These are phyloP conservation scores for Xylaria sp. DNA, from an alignment of 2,329 filamentous ascomycete species.

Conservation along the genomic window DNA sequence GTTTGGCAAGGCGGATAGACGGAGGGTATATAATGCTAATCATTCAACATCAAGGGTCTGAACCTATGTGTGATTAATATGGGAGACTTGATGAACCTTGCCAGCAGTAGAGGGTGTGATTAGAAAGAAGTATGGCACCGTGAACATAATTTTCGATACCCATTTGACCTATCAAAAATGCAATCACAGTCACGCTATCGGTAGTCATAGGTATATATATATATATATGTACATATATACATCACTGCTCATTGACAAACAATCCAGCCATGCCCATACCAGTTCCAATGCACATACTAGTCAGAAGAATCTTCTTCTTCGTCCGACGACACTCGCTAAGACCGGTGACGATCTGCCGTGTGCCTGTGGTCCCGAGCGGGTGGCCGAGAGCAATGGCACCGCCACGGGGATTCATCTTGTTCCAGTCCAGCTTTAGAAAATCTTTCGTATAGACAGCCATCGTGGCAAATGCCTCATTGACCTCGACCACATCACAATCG, in stretches of 20 bases:
- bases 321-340: conserved; percentile 84
- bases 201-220: conserved; percentile 11
- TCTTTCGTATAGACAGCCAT: conserved; percentile 96
- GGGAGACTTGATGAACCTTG: not conserved
- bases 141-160: not conserved
- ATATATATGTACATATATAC: conserved; percentile 26
- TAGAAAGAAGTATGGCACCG: not conserved
- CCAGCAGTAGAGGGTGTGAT: not conserved
- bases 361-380: conserved; percentile 81
- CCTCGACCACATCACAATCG: conserved; percentile 89
- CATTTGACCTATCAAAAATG: not conserved
- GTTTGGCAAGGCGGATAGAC: conserved; percentile 25
- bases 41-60: not conserved
- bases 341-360: conserved; percentile 87
- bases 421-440: conserved; percentile 74
- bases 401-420: conserved; percentile 84
- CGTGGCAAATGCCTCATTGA: conserved; percentile 98
- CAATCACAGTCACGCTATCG: not conserved
- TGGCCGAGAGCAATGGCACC: conserved; percentile 87
- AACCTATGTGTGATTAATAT: not conserved
- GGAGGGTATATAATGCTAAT: conserved; percentile 15
- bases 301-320: conserved; percentile 91
- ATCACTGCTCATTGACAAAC: conserved; percentile 69
- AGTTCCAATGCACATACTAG: conserved; percentile 86
- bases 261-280: conserved; percentile 76